A percentile compares a stretch with the other conserved stretches of the same genome.
phyloP scores from a whole-genome alignment of 2,329 filamentous ascomycete genomes.

The Aulographum hederae region DNA sequence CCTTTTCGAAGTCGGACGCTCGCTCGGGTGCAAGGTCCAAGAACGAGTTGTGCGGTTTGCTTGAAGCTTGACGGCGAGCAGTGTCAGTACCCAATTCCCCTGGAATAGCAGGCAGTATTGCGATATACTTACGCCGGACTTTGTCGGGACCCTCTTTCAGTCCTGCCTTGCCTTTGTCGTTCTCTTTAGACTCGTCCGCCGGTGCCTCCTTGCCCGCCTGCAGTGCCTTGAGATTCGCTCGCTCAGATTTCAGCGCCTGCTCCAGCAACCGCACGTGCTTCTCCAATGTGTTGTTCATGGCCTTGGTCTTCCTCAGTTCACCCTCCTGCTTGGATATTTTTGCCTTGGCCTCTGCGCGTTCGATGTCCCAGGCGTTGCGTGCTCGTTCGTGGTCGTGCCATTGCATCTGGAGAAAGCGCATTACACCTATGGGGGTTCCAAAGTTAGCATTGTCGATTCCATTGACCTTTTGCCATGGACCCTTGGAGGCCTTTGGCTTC shows the following conservation, averaged over 20 bases:
- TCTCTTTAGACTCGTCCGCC: slow-evolving; percentile 15
- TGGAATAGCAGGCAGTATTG: not conserved
- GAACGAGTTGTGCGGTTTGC: slow-evolving; percentile 30
- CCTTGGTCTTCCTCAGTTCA: slow-evolving; percentile 69
- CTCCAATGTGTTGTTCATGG: slow-evolving; percentile 72
- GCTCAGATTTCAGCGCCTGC: slow-evolving; percentile 68
- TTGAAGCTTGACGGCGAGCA: slow-evolving; percentile 27
- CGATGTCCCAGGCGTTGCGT: slow-evolving; percentile 96
- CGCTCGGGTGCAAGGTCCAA: slow-evolving; percentile 28
- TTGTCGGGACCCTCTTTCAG: slow-evolving; percentile 3
- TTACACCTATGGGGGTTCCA: slow-evolving; percentile 51
- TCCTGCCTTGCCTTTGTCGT: slow-evolving; percentile 14
- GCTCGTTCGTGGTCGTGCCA: slow-evolving; percentile 98
- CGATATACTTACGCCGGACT: too few species aligned
- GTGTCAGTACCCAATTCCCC: slow-evolving; percentile 9
- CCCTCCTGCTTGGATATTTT: slow-evolving; percentile 90
- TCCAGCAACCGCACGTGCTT: slow-evolving; percentile 85
- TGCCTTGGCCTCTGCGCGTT: slow-evolving; percentile 96
- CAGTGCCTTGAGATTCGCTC: slow-evolving; percentile 43
- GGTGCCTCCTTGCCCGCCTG: slow-evolving; percentile 33
- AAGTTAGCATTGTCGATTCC: not conserved
- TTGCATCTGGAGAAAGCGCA: slow-evolving; percentile 98
- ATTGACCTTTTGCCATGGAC: not conserved
- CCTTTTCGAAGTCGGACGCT: slow-evolving; percentile 32
- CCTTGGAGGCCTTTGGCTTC: not conserved